Base-by-base conservation (phyloP, 345 rosid genomes). In the Populus ilicifolia region DNA sequence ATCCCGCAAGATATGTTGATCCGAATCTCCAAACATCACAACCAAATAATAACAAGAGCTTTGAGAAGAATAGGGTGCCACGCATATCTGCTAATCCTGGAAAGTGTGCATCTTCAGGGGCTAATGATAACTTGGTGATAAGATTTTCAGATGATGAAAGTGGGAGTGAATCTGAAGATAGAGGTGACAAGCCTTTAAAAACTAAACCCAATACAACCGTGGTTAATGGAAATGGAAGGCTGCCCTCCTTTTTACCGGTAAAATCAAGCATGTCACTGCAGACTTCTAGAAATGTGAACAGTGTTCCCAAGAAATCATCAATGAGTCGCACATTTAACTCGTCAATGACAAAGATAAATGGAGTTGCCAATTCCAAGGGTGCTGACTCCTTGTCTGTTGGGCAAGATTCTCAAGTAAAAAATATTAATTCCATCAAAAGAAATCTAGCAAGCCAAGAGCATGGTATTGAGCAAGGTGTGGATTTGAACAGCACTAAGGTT, bases 121-220 rank as follows among this genome's bases (percentile, higher is more conserved):
- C 75, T 8, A 70, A 83, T 72, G 75, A 70, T 83, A 93, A 92
- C 82, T 94, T 96, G 59, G 99, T 96, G 64, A 96, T 96, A 83
- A 84, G 91, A 82, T 96, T 96, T 84, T 92, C 94, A 20, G 94
- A 92, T 80, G 93, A 88, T 78, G 98, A 94, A 67, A 91, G 91
- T 82, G 94, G 87, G 78, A 93, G 97, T 82, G 96, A 88, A 67
- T 87, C 89, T 75, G 98, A 93, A 69, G 85, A 79, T 76, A 44
- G 77, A 73, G 73, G 52, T 67, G 80, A 76, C 70, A 83, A 76
- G 39, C 27, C 74, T 74, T 69, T 63, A 33, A 80, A 83, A 79
- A 73, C 62, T 76, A 89, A 85, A 84, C 67, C 80, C 29, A 83
- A 77, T 43, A 75, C 73, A 56, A 52, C 39, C 44, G 77, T 72